These are phyloP conservation scores for Ilex aquifolium DNA, from an alignment of 257 asterid genomes.

Conservation along the genomic window DNA sequence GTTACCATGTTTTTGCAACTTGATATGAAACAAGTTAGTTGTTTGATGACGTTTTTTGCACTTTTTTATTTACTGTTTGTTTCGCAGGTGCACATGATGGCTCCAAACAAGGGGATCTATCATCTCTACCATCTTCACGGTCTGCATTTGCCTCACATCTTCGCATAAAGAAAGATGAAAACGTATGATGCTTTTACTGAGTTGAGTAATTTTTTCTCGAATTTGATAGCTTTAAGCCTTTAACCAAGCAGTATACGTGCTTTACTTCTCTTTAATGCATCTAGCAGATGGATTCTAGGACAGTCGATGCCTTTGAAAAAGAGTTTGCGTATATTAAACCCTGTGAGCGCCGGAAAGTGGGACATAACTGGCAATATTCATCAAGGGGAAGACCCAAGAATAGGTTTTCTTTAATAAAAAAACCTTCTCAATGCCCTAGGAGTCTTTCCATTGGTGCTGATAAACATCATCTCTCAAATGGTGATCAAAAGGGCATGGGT, in stretches of 20 bases:
- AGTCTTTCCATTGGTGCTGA: constrained; percentile 29
- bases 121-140: neutral
- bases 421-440: constrained; percentile 29
- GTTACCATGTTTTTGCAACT: too few relatives aligned
- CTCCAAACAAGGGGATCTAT: too few relatives aligned
- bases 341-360: neutral
- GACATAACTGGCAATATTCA: neutral
- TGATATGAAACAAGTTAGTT: too few relatives aligned
- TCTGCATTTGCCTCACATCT: neutral
- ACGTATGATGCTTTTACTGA: neutral
- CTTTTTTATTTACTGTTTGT: too few relatives aligned
- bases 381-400: neutral
- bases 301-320: neutral
- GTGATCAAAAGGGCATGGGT: constrained; percentile 24
- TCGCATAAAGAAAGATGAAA: neutral
- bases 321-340: neutral
- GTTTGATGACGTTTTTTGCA: too few relatives aligned
- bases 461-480: constrained; percentile 22
- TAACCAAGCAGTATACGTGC: too few relatives aligned
- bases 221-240: neutral
- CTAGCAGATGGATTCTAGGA: neutral
- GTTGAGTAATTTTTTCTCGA: neutral
- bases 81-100: too few relatives aligned
- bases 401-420: neutral
- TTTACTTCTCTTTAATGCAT: neutral